phyloP scores from a whole-genome alignment of 768 basidiomycete species.

The Solioccasus polychromus region DNA sequence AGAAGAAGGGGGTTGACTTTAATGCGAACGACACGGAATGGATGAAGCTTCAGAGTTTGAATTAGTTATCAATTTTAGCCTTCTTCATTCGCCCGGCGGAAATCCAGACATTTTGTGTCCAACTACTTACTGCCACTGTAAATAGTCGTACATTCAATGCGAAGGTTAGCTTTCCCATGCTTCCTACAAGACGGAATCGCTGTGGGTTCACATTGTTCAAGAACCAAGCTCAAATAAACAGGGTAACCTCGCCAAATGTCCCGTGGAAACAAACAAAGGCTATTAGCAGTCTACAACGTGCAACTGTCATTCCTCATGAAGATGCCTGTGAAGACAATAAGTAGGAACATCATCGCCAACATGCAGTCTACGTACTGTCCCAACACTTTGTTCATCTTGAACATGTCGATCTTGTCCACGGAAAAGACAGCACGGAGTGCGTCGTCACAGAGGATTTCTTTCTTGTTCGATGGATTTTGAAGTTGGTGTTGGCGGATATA shows the following conservation, averaged over 20 bases:
- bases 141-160: constrained; percentile 1
- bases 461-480: constrained; percentile 82
- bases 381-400: constrained; percentile 90
- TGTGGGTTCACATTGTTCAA: constrained; percentile 9
- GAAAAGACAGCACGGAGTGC: constrained; percentile 72
- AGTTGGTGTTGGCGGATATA: constrained; percentile 80
- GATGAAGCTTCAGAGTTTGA: constrained; percentile 79
- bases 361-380: constrained; percentile 52
- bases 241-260: neutral
- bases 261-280: neutral
- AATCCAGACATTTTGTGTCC: neutral
- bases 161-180: constrained; percentile 7
- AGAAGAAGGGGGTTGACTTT: constrained; percentile 76
- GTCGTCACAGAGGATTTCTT: constrained; percentile 83
- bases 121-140: constrained; percentile 2
- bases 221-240: neutral
- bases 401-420: constrained; percentile 86
- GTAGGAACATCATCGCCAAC: neutral
- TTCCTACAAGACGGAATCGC: constrained; percentile 9
- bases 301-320: constrained; percentile 27
- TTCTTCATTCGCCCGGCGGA: neutral
- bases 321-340: constrained; percentile 23
- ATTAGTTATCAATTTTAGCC: constrained; percentile 36
- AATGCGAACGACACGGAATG: constrained; percentile 83
- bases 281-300: constrained; percentile 5